Evolutionary conservation across 23 red algal species (phyloP), one percentile per base, ranked within the genome.

Genomic region (Cyanidiococcus yangmingshanensis): DNA sequence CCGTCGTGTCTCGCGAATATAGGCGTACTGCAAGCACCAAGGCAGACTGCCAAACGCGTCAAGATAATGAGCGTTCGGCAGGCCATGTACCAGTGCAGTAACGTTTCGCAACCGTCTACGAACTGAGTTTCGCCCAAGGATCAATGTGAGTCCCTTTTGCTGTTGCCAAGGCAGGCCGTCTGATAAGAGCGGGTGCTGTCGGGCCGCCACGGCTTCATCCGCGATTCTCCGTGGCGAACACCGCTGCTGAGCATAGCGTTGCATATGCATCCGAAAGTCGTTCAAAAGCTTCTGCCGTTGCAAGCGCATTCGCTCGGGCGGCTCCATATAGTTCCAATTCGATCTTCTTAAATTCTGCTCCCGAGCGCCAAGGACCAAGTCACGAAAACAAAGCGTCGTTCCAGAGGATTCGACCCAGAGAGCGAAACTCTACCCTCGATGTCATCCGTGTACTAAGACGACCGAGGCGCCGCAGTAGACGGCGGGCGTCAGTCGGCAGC

Each of bases 41-140:
- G 63, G 63, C 63, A 71, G 63, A 35, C 32, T 35, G 32, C 63
- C 63, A 71, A 71, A 71, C 21, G n/a, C n/a, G 12, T 71, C 63
- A 35, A 32, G 12, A 71, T 32, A 71, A 2, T 25, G 21, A 35
- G 63, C 63, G n/a, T 71, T 2, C n/a, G 63, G 63, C 27, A 71
- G 7, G n/a, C n/a, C 3, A 3, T 29, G 63, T 2, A 35, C 63
- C 63, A 71, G n/a, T 71, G 21, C n/a, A 7, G 32, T 25, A 7
- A 2, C 63, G 27, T 71, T 71, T 12, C 63, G 63, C 12, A 71
- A 29, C 27, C 27, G 63, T 35, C 63, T 12, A 17, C 63, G 63
- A 71, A 35, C n/a, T 17, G 63, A 71, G 32, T 29, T 30, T 12
- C 63, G 63, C 21, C 63, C 63, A 12, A 71, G 32, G 7, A 71